Percentiles rank a stretch among this genome's conserved stretches.
Conservation (phyloP, 495 filamentous ascomycete genomes). For the Penicillium argentinense region DNA sequence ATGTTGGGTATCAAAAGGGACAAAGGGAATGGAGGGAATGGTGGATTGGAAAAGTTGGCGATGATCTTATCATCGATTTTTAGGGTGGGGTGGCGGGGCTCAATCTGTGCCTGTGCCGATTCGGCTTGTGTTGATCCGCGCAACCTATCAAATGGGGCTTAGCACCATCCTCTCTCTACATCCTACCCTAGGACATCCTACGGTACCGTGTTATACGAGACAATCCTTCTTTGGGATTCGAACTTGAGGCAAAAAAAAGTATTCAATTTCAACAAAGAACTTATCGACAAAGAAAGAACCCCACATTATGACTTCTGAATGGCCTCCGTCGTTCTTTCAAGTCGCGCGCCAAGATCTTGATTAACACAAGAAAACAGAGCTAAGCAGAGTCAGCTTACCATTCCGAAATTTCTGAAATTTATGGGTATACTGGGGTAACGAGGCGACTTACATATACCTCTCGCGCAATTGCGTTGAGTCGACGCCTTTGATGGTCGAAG, state of each 20-base stretch:
- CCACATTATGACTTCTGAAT: neutral
- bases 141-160: conserved; percentile 1
- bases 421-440: too few relatives aligned
- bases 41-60: conserved; percentile 8
- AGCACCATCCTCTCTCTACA: conserved; percentile 9
- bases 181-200: conserved; percentile 17
- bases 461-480: conserved; percentile 15
- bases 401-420: too few relatives aligned
- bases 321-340: conserved; percentile 4
- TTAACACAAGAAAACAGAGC: conserved; percentile 6
- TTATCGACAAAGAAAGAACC: too few relatives aligned
- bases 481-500: conserved; percentile 32
- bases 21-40: neutral
- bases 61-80: conserved; percentile 33
- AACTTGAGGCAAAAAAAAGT: neutral
- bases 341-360: conserved; percentile 3
- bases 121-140: conserved; percentile 18
- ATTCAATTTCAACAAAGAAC: too few relatives aligned
- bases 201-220: conserved; percentile 4
- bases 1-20: conserved; percentile 11
- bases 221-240: too few relatives aligned
- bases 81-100: conserved; percentile 32
- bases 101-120: conserved; percentile 13
- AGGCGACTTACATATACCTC: conserved; percentile 14
- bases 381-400: neutral